Evolutionary conservation across 257 asterid species (phyloP), one percentile per base, ranked within the genome.

Genomic region (Scutellaria barbata): DNA sequence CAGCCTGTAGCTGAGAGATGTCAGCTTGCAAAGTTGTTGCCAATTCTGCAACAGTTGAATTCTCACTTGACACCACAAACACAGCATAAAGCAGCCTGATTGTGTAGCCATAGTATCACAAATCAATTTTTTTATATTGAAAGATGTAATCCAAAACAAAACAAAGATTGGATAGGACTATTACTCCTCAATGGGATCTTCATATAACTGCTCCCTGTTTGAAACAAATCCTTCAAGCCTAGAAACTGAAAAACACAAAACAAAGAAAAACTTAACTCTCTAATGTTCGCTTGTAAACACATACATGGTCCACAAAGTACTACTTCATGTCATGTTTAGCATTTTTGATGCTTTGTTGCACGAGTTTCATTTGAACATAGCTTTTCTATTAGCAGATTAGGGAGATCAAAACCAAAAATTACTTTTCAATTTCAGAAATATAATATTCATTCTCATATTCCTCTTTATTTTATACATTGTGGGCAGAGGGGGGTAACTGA

Each of bases 171-270:
- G 68, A 60, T 40, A 66, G 53, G 78, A 67, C 74, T 74, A 88
- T 85, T 87, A 95, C 99, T 95, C 99, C 79, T 95, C 99, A 78
- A 95, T 95, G 42, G 99, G 99, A 86, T 95, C 99, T 85, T 95
- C 99, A 81, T 95, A 95, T 73, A 86, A 85, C 84, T 92, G 99
- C 88, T 95, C 99, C 83, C 98, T 83, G 84, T 95, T 95, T 68
- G 99, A 95, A 77, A 95, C 96, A 87, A 95, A 95, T 73, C 99
- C 99, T 89, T 95, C 99, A 68, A 95, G 98, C 86, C 98, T 95
- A 83, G 99, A 95, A 87, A 95, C 99, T 95, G 99, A 76, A 83
- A 84, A 50, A 73, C 66, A 81, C 57, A 51, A n/a, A 41, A 3
- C 35, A 30, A 30, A 47, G 76, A 64, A 76, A 66, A 66, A 71